phyloP scores from a whole-genome alignment of 768 basidiomycete species.

The Phylloporus sp. region DNA sequence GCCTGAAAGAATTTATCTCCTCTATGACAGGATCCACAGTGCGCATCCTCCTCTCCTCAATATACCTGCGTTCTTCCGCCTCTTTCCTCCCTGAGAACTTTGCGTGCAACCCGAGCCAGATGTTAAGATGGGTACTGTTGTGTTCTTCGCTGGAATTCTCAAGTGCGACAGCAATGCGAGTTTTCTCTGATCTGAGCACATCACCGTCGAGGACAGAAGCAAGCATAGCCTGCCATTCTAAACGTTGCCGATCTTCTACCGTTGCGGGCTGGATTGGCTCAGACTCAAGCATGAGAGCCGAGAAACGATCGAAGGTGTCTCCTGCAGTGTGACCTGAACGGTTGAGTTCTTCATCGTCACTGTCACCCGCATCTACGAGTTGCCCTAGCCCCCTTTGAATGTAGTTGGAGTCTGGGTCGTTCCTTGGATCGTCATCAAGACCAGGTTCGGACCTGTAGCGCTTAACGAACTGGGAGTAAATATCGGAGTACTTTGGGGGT shows the following conservation, averaged over 20 bases:
- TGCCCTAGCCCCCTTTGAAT: slow-evolving; percentile 70
- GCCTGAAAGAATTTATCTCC: slow-evolving; percentile 75
- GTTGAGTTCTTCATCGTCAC: slow-evolving; percentile 68
- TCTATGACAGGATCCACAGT: slow-evolving; percentile 80
- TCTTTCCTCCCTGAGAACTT: slow-evolving; percentile 75
- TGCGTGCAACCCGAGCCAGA: slow-evolving; percentile 91
- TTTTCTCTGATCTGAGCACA: slow-evolving; percentile 92
- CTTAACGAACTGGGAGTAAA: slow-evolving; percentile 78
- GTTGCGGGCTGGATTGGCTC: slow-evolving; percentile 67
- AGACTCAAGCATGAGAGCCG: slow-evolving; percentile 52
- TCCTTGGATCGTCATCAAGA: slow-evolving; percentile 63
- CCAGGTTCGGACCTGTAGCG: slow-evolving; percentile 67
- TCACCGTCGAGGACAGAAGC: slow-evolving; percentile 91
- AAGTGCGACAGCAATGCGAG: slow-evolving; percentile 79
- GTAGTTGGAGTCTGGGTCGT: slow-evolving; percentile 82
- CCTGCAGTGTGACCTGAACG: slow-evolving; percentile 40
- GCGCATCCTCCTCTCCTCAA: slow-evolving; percentile 81
- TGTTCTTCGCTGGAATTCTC: slow-evolving; percentile 68
- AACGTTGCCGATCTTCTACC: slow-evolving; percentile 69
- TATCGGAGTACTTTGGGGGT: slow-evolving; percentile 47
- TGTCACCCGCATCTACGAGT: slow-evolving; percentile 64
- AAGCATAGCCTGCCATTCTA: slow-evolving; percentile 96
- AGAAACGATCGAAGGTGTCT: slow-evolving; percentile 49
- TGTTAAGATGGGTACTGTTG: slow-evolving; percentile 59
- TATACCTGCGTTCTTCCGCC: slow-evolving; percentile 73